Evolutionary conservation across 805 yeast species (phyloP).

Genomic region (Metschnikowia borealis): DNA sequence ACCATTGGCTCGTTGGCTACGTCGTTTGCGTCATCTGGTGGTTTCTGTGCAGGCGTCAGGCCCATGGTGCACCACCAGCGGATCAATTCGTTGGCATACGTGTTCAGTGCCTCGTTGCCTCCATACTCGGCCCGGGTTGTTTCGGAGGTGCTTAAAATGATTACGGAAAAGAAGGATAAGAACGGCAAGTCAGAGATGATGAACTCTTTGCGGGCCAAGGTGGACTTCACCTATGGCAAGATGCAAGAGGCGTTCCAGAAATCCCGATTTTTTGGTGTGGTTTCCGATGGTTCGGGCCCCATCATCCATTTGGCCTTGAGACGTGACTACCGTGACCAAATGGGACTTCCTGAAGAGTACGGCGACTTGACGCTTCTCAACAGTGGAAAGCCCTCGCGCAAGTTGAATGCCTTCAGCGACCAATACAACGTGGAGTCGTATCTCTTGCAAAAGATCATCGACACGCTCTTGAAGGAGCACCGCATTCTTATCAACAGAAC

Average conservation of each 20-base stretch:
- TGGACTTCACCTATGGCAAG: slow-evolving; percentile 33
- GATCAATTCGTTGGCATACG: slow-evolving; percentile 83
- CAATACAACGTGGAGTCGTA: slow-evolving; percentile 51
- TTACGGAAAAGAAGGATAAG: slow-evolving; percentile 32
- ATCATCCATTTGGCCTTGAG: slow-evolving; percentile 61
- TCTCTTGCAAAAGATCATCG: slow-evolving; percentile 64
- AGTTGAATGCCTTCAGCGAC: slow-evolving; percentile 38
- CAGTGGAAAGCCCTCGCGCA: slow-evolving; percentile 44
- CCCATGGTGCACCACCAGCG: slow-evolving; percentile 91
- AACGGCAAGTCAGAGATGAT: slow-evolving; percentile 34
- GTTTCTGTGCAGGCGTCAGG: slow-evolving; percentile 82
- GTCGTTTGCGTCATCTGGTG: slow-evolving; percentile 83
- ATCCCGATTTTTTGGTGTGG: slow-evolving; percentile 44
- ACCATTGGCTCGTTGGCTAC: slow-evolving; percentile 84
- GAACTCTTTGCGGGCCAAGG: slow-evolving; percentile 38
- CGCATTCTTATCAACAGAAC: slow-evolving; percentile 62
- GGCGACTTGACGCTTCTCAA: slow-evolving; percentile 44
- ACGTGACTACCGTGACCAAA: slow-evolving; percentile 39
- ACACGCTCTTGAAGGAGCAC: slow-evolving; percentile 46
- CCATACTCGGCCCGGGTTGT: slow-evolving; percentile 77
- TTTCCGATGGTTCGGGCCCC: slow-evolving; percentile 61
- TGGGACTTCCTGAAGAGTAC: slow-evolving; percentile 47
- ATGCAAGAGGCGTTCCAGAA: slow-evolving; percentile 37
- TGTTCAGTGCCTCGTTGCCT: slow-evolving; percentile 92
- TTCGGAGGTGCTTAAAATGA: slow-evolving; percentile 48